Evolutionary conservation across 2,329 filamentous ascomycete species (phyloP).

Genomic region (Aureobasidium sp.): DNA sequence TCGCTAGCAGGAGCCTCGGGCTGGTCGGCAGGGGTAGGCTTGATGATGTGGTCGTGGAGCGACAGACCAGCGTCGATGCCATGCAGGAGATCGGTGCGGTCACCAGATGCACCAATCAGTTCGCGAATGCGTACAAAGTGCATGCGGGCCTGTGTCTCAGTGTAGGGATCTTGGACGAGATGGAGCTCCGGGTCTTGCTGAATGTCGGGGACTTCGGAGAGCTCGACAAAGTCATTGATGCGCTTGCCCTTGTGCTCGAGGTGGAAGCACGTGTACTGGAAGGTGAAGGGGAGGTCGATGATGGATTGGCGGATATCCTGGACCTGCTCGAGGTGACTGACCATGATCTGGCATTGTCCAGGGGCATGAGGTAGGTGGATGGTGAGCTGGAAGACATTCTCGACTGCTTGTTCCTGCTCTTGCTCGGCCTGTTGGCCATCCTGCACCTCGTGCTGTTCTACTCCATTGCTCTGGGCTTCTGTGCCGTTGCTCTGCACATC

Average conservation of each 20-base stretch:
- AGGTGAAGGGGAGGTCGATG: constrained; percentile 83
- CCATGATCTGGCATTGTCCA: constrained; percentile 23
- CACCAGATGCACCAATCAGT: constrained; percentile 82
- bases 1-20: constrained; percentile 21
- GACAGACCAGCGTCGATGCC: constrained; percentile 79
- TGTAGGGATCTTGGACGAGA: constrained; percentile 91
- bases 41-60: constrained; percentile 67
- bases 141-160: constrained; percentile 94
- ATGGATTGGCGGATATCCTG: constrained; percentile 96
- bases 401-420: constrained; percentile 11
- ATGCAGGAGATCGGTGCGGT: constrained; percentile 78
- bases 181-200: constrained; percentile 67
- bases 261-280: constrained; percentile 98
- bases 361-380: constrained; percentile 75
- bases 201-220: constrained; percentile 80
- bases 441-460: constrained; percentile 2
- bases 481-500: constrained; percentile 12
- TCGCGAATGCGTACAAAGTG: constrained; percentile 87
- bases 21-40: constrained; percentile 11
- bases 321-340: constrained; percentile 71
- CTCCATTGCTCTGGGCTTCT: background rate
- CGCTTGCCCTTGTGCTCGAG: constrained; percentile 81
- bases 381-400: constrained; percentile 58
- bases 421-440: background rate
- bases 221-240: constrained; percentile 90